Evolutionary conservation across 331 rosid genomes (phyloP), one percentile per base, ranked within the genome.

Genomic region (Saraca asoca): DNA sequence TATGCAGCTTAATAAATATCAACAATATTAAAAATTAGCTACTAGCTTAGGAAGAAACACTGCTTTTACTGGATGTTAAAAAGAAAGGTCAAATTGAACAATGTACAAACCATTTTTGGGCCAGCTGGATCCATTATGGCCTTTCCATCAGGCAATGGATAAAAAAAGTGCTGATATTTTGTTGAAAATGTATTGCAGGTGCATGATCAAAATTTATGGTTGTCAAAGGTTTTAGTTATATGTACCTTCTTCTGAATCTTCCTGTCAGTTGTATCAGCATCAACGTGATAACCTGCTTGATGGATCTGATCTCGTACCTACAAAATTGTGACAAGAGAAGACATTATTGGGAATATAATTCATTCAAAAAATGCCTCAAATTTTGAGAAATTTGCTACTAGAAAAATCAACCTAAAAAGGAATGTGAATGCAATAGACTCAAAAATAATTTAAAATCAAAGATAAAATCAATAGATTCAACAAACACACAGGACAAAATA

Each of bases 231-330:
- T 70, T 24, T 31, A 9, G 15, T 15, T 68, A 8, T 39, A 39
- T 7, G 43, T 39, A 72, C 97, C 95, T 94, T 94, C 75, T 94
- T 94, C 76, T 94, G 96, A 69, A 94, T 94, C 82, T 87, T 94
- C 81, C 99, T 77, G 62, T 90, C 97, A 29, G 89, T 86, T 17
- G 78, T 83, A 80, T 94, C 99, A 70, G 85, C 95, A 43, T 94
- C 99, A 37, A 86, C 96, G 35, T 70, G 64, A 70, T 72, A 90
- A 64, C 97, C 99, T 31, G 90, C 92, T 49, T 75, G 74, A 69
- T 86, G 91, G 74, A 94, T 85, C 72, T 70, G 78, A 73, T 88
- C 92, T 20, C 83, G 76, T 66, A 90, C 92, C 99, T 94, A 73
- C 54, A 76, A 74, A 64, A 48, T 71, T 35, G 69, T 11, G 72